Conservation (phyloP, 139 green algal genomes). For the Coelastrella sp. region DNA sequence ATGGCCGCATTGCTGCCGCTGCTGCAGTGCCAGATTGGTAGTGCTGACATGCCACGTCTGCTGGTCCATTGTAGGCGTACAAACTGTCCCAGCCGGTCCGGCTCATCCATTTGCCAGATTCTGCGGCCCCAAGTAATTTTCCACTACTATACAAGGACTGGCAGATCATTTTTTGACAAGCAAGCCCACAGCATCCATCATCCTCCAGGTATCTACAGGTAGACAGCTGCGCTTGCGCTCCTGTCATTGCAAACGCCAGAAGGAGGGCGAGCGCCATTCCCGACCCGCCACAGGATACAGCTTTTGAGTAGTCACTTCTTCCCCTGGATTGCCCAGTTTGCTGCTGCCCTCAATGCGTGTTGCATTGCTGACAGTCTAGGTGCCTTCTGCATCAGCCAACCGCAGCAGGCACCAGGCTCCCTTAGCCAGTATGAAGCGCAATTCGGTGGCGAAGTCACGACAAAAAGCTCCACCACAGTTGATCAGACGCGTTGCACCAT, state of each 20-base stretch:
- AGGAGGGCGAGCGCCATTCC: not conserved
- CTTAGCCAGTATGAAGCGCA: too few relatives aligned
- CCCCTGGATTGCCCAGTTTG: too few relatives aligned
- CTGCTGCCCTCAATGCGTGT: too few relatives aligned
- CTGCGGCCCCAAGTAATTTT: not conserved
- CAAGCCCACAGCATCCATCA: conserved; percentile 2
- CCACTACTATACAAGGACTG: not conserved
- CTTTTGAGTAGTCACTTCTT: too few relatives aligned
- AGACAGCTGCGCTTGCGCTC: not conserved
- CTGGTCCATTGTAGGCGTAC: not conserved
- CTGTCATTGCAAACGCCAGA: not conserved
- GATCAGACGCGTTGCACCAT: too few relatives aligned
- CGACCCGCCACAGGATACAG: too few relatives aligned
- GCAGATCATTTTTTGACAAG: not conserved
- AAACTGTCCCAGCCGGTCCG: not conserved
- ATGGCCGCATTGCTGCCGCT: not conserved
- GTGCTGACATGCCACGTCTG: not conserved
- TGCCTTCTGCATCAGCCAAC: too few relatives aligned
- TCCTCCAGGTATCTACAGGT: not conserved
- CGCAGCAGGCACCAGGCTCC: too few relatives aligned
- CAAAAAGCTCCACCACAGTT: too few relatives aligned
- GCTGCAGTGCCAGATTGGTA: not conserved
- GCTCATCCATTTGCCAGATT: not conserved
- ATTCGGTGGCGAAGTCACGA: too few relatives aligned
- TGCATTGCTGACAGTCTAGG: too few relatives aligned